A percentile compares a stretch with the other conserved stretches of the same genome.
phyloP scores from a whole-genome alignment of 495 filamentous ascomycete species.

The Xylaria nigripes region DNA sequence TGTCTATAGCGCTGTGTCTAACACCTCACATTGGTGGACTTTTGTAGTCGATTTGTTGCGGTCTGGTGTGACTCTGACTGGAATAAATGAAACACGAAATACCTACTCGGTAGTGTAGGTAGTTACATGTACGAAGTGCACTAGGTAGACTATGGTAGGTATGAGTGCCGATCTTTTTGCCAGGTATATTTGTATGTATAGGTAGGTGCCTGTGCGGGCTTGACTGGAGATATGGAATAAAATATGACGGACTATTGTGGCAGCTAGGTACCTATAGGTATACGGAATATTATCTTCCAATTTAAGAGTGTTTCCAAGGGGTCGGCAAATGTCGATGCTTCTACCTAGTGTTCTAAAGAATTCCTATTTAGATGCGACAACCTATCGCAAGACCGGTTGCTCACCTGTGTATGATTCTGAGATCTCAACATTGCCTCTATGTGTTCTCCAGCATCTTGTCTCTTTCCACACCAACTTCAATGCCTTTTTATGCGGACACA shows the following conservation, averaged over 20 bases:
- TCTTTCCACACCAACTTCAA: constrained; percentile 7
- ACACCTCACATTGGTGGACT: not conserved
- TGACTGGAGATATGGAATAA: not conserved
- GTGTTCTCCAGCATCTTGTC: not conserved
- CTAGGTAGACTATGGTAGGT: not conserved
- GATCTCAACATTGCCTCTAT: not conserved
- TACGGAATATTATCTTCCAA: too few relatives aligned
- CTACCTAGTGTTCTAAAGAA: too few relatives aligned
- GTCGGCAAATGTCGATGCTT: too few relatives aligned
- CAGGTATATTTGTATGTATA: constrained; percentile 1
- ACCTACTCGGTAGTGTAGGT: too few relatives aligned
- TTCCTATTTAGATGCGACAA: not conserved
- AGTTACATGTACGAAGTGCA: too few relatives aligned
- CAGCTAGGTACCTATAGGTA: too few relatives aligned
- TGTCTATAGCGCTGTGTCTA: not conserved
- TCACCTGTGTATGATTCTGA: not conserved
- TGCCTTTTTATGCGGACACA: constrained; percentile 14
- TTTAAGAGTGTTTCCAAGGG: too few relatives aligned
- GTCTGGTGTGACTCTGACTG: constrained; percentile 6
- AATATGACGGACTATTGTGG: not conserved
- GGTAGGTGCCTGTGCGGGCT: not conserved
- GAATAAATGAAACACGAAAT: constrained; percentile 9
- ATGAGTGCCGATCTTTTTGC: constrained; percentile 9
- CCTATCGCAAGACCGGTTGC: not conserved
- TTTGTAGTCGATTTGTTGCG: not conserved